Base-by-base conservation (phyloP, 208 protist species). In the Leishmania turanica region DNA sequence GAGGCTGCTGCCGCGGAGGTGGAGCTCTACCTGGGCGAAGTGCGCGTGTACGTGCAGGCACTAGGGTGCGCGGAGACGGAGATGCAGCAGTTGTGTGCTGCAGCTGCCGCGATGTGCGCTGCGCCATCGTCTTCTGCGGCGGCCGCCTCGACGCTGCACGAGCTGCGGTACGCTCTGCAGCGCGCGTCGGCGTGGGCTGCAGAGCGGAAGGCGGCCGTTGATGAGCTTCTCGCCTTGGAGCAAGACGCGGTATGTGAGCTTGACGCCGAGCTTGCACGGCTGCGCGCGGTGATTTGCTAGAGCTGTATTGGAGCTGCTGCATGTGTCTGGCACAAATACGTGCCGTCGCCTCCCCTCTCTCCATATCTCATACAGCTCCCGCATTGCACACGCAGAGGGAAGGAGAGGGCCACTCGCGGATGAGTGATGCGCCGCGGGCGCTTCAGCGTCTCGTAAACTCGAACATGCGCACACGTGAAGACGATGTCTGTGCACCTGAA, bases 21-120 rank as follows among this genome's bases (percentile, higher is more conserved):
- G 3, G 68, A 70, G 9, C 70, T 47, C 24, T 85, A 80, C 51
- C 77, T 82, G 19, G 34, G 56, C 24, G 82, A 84, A 2, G 74
- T 80, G 9, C 75, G 72, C 5, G 77, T 86, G 51, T 89, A 89
- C 72, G 51, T 84, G 69, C 77, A 85, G 45, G 87, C 87, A 19
- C 77, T 87, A 75, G 51, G 68, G 31, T 40, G 64, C 2, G 87
- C 87, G 0, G 81, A 72, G 62, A 70, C 37, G 17, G 85, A 88
- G 64, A 47, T 83, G 74, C 66, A 54, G 34, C 54, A 31, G 15
- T 51, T 86, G 47, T 69, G 40, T 40, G 45, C 77, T 62, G 51
- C 77, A 3, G 60, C 64, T n/a, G 51, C 68, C 17, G 1, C 49
- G 4, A 34, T 31, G 37, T 71, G 40, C 51, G 7, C 68, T 56